Percentiles rank a stretch among this genome's conserved stretches.
Conservation (phyloP, 352 stramenopile species). For the Saprolegnia parasitica region DNA sequence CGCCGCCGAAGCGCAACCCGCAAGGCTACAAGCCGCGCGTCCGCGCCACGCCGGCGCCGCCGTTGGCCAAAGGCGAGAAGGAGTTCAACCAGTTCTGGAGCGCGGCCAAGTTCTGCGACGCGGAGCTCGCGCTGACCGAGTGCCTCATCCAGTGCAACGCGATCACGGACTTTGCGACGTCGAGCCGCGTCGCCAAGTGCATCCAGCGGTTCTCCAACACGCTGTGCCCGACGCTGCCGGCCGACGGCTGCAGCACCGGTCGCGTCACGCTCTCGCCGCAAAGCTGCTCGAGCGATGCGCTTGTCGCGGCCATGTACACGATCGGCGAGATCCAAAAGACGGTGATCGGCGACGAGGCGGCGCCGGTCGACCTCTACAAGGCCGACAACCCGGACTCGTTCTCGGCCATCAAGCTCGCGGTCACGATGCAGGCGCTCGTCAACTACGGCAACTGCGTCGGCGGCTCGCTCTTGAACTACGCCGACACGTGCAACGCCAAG, state of each 20-base stretch:
- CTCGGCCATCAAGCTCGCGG: constrained; percentile 11
- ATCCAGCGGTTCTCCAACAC: background rate
- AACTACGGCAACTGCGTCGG: constrained; percentile 21
- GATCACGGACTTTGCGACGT: constrained; percentile 21
- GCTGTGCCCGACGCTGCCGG: background rate
- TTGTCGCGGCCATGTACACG: constrained; percentile 23
- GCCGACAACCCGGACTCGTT: constrained; percentile 28
- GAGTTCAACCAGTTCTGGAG: constrained; percentile 29
- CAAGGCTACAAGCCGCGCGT: constrained; percentile 8
- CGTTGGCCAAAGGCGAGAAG: background rate
- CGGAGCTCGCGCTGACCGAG: constrained; percentile 11
- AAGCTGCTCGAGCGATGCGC: constrained; percentile 2
- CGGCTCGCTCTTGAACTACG: constrained; percentile 12
- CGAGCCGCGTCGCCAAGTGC: constrained; percentile 7
- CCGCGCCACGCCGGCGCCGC: background rate
- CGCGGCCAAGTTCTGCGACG: constrained; percentile 18
- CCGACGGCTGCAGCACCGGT: constrained; percentile 5
- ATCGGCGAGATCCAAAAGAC: constrained; percentile 17
- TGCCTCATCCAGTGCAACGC: constrained; percentile 24
- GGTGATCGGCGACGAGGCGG: constrained; percentile 3
- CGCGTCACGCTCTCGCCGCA: background rate
- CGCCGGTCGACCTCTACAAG: constrained; percentile 22
- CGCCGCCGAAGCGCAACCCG: too few species aligned
- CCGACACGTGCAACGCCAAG: constrained; percentile 3
- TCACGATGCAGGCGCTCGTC: constrained; percentile 15